These are phyloP conservation scores for Yamadazyma jaroonii DNA, from an alignment of 1,139 yeast species.

Conservation along the genomic window DNA sequence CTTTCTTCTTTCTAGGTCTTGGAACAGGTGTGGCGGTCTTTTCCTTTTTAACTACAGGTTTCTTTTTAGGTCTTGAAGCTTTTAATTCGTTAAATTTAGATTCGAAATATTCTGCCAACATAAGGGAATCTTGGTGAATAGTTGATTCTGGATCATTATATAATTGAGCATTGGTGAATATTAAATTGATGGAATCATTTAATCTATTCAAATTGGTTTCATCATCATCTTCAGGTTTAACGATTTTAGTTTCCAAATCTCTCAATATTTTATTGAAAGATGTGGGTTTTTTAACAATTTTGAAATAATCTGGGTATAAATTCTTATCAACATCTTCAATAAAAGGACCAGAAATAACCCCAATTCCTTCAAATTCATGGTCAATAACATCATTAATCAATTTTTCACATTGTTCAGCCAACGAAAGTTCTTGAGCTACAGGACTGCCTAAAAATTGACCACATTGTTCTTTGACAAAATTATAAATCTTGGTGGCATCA, in stretches of 20 bases:
- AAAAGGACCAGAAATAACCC: constrained; percentile 53
- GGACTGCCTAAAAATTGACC: constrained; percentile 21
- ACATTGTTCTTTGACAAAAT: constrained; percentile 43
- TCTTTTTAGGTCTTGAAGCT: constrained; percentile 13
- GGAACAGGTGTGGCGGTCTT: constrained; percentile 13
- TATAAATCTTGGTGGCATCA: constrained; percentile 45
- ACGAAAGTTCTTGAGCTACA: not conserved
- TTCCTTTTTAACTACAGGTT: constrained; percentile 18
- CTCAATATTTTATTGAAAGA: constrained; percentile 48
- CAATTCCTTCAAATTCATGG: constrained; percentile 42
- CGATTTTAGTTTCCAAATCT: constrained; percentile 39
- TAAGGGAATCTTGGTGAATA: constrained; percentile 55
- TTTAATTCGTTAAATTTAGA: constrained; percentile 28
- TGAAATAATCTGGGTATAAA: constrained; percentile 60
- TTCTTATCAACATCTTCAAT: constrained; percentile 54
- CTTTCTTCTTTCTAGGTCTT: constrained; percentile 21
- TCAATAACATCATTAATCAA: constrained; percentile 37
- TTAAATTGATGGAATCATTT: constrained; percentile 44
- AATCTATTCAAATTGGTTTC: constrained; percentile 46
- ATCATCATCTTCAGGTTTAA: constrained; percentile 24
- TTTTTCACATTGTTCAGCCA: constrained; percentile 19
- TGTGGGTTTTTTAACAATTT: constrained; percentile 54
- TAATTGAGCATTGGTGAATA: constrained; percentile 56
- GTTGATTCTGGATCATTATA: constrained; percentile 57
- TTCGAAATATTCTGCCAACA: constrained; percentile 36